phyloP scores from a whole-genome alignment of 345 rosid species.

The Barbarea vulgaris region DNA sequence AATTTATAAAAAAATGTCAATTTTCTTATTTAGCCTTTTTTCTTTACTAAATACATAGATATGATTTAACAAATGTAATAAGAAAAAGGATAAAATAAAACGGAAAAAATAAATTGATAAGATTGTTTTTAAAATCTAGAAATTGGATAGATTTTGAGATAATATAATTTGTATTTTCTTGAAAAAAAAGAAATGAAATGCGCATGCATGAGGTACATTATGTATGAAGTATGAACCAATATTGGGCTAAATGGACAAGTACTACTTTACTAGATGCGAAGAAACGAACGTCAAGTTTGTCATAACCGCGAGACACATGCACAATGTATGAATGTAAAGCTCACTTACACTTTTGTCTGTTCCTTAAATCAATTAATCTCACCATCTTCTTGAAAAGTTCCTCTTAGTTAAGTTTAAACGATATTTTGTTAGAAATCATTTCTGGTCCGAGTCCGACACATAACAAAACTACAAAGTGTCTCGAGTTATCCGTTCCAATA shows the following conservation, averaged over 20 bases:
- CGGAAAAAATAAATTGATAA: background rate
- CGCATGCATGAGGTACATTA: background rate
- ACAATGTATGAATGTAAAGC: background rate
- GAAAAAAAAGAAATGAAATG: background rate
- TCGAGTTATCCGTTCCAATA: too few species aligned
- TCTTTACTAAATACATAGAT: background rate
- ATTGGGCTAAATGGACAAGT: background rate
- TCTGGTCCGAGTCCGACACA: too few species aligned
- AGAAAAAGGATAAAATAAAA: background rate
- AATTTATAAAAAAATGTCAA: background rate
- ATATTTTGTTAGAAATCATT: too few species aligned
- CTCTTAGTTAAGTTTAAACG: too few species aligned
- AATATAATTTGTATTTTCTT: background rate
- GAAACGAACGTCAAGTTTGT: conserved; percentile 1
- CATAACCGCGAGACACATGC: background rate
- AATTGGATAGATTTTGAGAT: background rate
- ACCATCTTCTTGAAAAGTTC: background rate
- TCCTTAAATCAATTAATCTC: background rate
- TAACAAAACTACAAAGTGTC: too few species aligned
- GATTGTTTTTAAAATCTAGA: background rate
- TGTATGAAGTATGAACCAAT: background rate
- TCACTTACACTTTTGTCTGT: background rate
- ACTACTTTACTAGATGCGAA: too few species aligned
- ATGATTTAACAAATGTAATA: background rate
- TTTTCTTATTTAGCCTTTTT: background rate